Evolutionary conservation across 768 basidiomycete genomes (phyloP), one percentile per base, ranked within the genome.

Genomic region (Holtermanniella nyarrowii): DNA sequence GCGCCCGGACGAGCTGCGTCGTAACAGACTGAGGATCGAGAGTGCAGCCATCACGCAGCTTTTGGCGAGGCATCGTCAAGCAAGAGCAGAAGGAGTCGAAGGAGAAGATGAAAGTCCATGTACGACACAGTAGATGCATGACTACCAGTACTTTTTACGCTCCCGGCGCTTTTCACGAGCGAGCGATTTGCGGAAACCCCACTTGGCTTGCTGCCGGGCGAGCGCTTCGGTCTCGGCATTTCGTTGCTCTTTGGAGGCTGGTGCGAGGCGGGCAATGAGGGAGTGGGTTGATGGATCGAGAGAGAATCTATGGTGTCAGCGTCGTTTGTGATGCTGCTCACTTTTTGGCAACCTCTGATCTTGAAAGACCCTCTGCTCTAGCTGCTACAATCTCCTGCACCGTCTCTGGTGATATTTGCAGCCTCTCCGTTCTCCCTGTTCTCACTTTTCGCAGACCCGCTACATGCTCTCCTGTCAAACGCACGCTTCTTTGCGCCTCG

Each of bases 121-220:
- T 37, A 37, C 31, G 31, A 37, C 31, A 16, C 31, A 37, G 31
- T 37, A 16, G 31, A 37, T 37, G 31, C 31, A 37, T 37, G 31
- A 42, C 59, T 64, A 71, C 70, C 70, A 71, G 41, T 66, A 62
- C 49, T 56, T 59, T 56, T 58, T 69, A 51, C 70, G 56, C 49
- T 51, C 57, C 54, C 56, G 55, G 46, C 61, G 61, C 45, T 54
- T 50, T 26, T 57, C 70, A 26, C 65, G 48, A 14, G 61, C 58
- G 14, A 69, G 41, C 14, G 58, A 51, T 56, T 71, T 69, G 31
- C 56, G 64, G 54, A 58, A 68, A 14, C 66, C 64, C 68, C 68
- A 69, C 12, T 43, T 57, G 2, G 52, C 37, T 42, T 65, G 60
- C 46, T 53, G 50, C 5, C 46, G 46, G 22, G 58, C 50, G 18